Evolutionary conservation across 164 flowering plant species (phyloP).

Genomic region (Tinospora cordifolia): DNA sequence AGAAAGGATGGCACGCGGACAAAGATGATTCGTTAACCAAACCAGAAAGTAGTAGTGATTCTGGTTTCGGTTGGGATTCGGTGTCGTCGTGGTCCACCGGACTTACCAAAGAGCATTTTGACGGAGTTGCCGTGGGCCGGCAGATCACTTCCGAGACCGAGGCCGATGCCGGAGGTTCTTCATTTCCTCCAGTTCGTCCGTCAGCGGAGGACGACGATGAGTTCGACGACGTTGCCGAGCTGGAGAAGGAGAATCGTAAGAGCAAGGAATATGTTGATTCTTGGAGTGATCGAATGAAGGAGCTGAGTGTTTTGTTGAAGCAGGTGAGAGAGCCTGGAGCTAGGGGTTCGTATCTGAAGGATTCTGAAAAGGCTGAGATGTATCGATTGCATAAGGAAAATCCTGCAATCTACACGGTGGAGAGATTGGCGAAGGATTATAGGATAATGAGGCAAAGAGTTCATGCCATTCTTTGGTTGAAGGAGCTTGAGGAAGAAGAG

Average conservation of each 20-base stretch:
- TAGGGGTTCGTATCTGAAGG: constrained; percentile 73
- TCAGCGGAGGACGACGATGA: constrained; percentile 10
- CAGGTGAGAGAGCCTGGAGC: constrained; percentile 86
- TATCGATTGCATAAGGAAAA: constrained; percentile 67
- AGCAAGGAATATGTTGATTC: constrained; percentile 40
- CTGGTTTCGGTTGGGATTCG: constrained; percentile 47
- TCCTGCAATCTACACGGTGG: constrained; percentile 75
- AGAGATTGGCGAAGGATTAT: constrained; percentile 79
- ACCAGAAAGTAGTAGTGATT: constrained; percentile 14
- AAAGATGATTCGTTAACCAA: constrained; percentile 6
- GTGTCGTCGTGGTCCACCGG: constrained; percentile 75
- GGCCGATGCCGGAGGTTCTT: constrained; percentile 29
- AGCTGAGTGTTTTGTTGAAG: constrained; percentile 42
- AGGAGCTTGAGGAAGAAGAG: constrained; percentile 75
- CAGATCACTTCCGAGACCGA: constrained; percentile 15
- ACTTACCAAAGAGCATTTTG: constrained; percentile 67
- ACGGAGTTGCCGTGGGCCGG: constrained; percentile 57
- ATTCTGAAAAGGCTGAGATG: constrained; percentile 86
- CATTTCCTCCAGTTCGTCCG: background rate
- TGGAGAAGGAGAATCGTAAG: constrained; percentile 33
- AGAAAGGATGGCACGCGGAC: constrained; percentile 14
- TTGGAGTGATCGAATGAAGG: constrained; percentile 44
- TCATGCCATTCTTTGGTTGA: constrained; percentile 87
- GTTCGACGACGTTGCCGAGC: constrained; percentile 24
- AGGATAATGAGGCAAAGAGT: constrained; percentile 91